Percentiles rank a stretch among this genome's conserved stretches.
phyloP scores from a whole-genome alignment of 2,329 filamentous ascomycete genomes.

The Ophiostoma sp. region DNA sequence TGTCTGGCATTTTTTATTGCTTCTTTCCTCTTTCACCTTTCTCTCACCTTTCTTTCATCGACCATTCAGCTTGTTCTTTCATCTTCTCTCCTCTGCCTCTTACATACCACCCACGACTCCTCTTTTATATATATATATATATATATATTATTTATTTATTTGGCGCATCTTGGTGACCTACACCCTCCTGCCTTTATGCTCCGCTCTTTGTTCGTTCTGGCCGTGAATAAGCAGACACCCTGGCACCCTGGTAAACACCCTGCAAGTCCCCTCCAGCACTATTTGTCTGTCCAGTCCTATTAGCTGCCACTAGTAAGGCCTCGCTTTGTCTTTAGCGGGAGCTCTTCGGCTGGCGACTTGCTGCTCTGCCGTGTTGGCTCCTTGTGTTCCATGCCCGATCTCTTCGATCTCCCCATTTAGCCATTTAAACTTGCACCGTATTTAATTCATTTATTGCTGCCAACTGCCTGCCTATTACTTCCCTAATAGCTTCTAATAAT shows the following conservation, averaged over 20 bases:
- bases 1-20: not conserved
- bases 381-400: not conserved
- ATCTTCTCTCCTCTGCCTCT: not conserved
- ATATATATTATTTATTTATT: too few species aligned
- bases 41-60: not conserved
- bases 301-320: not conserved
- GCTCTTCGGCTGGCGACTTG: not conserved
- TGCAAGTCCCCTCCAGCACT: not conserved
- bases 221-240: constrained; percentile 7
- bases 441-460: not conserved
- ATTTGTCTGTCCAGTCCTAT: not conserved
- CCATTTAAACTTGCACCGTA: not conserved
- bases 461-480: not conserved
- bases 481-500: not conserved
- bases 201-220: constrained; percentile 7
- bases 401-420: not conserved
- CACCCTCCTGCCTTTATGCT: not conserved
- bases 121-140: not conserved
- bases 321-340: not conserved
- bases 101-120: not conserved
- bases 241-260: not conserved
- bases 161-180: not conserved
- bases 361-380: not conserved
- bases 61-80: not conserved
- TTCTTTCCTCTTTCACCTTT: not conserved